Evolutionary conservation across 495 filamentous ascomycete species (phyloP).

Genomic region (Stereocaulon alpinum): DNA sequence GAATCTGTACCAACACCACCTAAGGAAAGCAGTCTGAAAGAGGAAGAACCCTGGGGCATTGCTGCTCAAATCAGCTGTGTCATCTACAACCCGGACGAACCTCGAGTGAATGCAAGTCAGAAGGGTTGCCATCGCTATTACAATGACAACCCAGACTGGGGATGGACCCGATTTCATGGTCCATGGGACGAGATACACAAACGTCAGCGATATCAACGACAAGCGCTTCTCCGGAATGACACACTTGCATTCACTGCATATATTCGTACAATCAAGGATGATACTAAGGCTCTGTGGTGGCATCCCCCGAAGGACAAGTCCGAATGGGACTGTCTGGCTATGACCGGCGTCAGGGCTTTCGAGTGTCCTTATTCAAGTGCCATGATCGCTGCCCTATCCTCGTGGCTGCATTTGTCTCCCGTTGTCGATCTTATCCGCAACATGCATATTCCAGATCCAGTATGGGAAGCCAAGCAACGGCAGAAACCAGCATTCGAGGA

Average conservation of each 20-base stretch:
- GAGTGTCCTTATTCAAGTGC: constrained; percentile 40
- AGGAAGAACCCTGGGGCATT: constrained; percentile 34
- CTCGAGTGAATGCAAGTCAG: constrained; percentile 47
- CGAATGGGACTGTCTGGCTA: constrained; percentile 62
- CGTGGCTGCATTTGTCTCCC: constrained; percentile 50
- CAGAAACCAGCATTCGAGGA: constrained; percentile 30
- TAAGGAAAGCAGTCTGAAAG: constrained; percentile 5
- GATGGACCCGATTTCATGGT: constrained; percentile 56
- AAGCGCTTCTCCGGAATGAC: constrained; percentile 53
- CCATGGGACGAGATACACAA: constrained; percentile 49
- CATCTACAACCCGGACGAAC: constrained; percentile 56
- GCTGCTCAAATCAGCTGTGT: constrained; percentile 54
- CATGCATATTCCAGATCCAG: constrained; percentile 40
- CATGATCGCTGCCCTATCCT: constrained; percentile 42
- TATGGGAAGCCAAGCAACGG: constrained; percentile 26
- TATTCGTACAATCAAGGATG: constrained; percentile 52
- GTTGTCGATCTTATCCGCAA: constrained; percentile 46
- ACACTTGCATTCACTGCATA: constrained; percentile 55
- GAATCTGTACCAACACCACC: not conserved
- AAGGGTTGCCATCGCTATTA: constrained; percentile 52
- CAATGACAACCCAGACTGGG: constrained; percentile 50
- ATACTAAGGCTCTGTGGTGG: constrained; percentile 54
- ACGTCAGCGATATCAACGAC: constrained; percentile 47
- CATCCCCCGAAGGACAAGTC: constrained; percentile 50
- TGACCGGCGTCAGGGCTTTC: constrained; percentile 50